Conservation (phyloP, 306 rosid species). For the Lathyrus aphaca region DNA sequence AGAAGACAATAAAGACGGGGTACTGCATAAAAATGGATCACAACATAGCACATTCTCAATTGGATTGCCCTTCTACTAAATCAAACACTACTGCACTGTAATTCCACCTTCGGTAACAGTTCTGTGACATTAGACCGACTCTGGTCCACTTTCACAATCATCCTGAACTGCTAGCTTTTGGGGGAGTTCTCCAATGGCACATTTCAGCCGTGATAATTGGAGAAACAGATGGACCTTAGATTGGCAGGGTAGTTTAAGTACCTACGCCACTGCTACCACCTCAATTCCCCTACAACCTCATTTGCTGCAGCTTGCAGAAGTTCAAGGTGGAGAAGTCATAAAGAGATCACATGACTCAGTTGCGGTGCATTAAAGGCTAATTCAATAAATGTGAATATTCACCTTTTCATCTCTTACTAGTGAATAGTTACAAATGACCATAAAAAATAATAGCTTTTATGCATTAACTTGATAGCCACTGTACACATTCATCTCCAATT, state of each 20-base stretch:
- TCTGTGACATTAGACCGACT: too few relatives aligned
- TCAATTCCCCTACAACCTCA: not conserved
- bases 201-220: too few relatives aligned
- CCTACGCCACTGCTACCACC: too few relatives aligned
- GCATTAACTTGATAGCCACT: conserved; percentile 13
- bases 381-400: conserved; percentile 12
- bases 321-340: not conserved
- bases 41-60: not conserved
- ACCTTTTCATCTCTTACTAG: conserved; percentile 3
- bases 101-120: too few relatives aligned
- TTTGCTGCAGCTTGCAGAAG: conserved; percentile 9
- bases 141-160: too few relatives aligned
- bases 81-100: too few relatives aligned
- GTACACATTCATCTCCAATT: not conserved
- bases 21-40: conserved; percentile 7
- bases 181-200: too few relatives aligned
- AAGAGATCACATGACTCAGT: not conserved
- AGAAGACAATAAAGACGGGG: conserved; percentile 5
- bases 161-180: too few relatives aligned
- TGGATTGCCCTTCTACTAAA: not conserved
- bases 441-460: conserved; percentile 7
- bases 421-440: not conserved
- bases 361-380: conserved; percentile 8
- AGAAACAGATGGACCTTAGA: too few relatives aligned
- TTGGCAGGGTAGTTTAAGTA: too few relatives aligned